Base-by-base conservation (phyloP, 139 green algal genomes). In the Volvox africanus region DNA sequence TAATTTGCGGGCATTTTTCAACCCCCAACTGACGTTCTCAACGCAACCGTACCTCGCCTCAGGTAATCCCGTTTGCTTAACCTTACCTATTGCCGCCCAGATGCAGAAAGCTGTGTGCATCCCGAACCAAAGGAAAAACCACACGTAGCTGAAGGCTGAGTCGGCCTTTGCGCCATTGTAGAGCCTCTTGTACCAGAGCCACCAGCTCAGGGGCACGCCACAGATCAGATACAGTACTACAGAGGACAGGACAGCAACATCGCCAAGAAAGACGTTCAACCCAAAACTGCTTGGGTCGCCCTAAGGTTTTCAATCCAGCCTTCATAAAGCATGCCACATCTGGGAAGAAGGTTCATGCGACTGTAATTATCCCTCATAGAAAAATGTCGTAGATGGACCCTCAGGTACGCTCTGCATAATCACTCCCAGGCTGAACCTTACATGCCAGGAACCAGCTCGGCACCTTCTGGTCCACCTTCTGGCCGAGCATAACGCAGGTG, bases 171-270 rank as follows among this genome's bases (percentile, higher is more conserved):
- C 93, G 18, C 93, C 93, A 44, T 95, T 94, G 93, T 98, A 98
- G n/a, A 98, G 90, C 37, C 96, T 92, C 67, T 90, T 91, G 92
- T 98, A 98, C 96, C 96, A 98, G 9, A 97, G 68, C 71, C 95
- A 93, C 55, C 95, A 96, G 20, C 91, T 92, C 22, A 92, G 50
- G 0, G 96, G 96, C 62, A 97, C 83, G 65, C 96, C 96, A 37
- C 76, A 79, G 79, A 96, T 78, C 9, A 94, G 50, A 89, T 97
- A 97, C 69, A 97, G 91, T 22, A 92, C 89, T 91, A 92, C 78
- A 30, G 24, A 67, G 18, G 14, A 32, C 76, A 20, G 44, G 44
- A 55, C 44, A 55, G 9, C 44, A 55, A 9, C 5, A 55, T 55
- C 9, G 44, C 9, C 44, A 55, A 55, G 44, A 9, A 55, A 55